A percentile compares a stretch with the other conserved stretches of the same genome.
phyloP scores from a whole-genome alignment of 2,329 filamentous ascomycete genomes.

The Pseudocercospora musae region DNA sequence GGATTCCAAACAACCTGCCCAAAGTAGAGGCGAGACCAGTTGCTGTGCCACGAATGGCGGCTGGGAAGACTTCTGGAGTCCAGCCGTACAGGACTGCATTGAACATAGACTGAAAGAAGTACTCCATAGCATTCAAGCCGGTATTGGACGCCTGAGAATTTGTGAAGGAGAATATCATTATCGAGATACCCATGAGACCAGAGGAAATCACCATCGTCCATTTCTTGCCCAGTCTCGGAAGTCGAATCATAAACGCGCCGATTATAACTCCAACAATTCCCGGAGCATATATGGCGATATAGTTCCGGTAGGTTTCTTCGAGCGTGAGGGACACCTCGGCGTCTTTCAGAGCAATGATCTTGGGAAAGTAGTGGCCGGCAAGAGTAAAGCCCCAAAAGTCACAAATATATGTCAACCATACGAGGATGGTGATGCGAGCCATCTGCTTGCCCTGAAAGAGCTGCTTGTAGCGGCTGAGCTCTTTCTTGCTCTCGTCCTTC shows the following conservation, averaged over 20 bases:
- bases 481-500: slow-evolving; percentile 38
- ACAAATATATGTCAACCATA: slow-evolving; percentile 52
- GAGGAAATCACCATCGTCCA: slow-evolving; percentile 46
- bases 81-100: slow-evolving; percentile 53
- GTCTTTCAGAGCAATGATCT: slow-evolving; percentile 53
- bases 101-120: slow-evolving; percentile 53
- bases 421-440: slow-evolving; percentile 46
- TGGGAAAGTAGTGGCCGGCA: slow-evolving; percentile 49
- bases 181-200: slow-evolving; percentile 43
- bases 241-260: slow-evolving; percentile 49
- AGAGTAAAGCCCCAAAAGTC: slow-evolving; percentile 52
- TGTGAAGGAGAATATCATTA: slow-evolving; percentile 46
- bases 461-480: slow-evolving; percentile 44
- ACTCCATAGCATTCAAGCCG: slow-evolving; percentile 51
- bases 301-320: slow-evolving; percentile 50
- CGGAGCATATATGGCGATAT: slow-evolving; percentile 54
- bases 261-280: slow-evolving; percentile 52
- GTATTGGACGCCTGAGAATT: slow-evolving; percentile 48
- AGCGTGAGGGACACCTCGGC: slow-evolving; percentile 45
- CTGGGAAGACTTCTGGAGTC: slow-evolving; percentile 52
- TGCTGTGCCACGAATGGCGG: slow-evolving; percentile 46
- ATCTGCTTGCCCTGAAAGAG: slow-evolving; percentile 45
- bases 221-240: slow-evolving; percentile 44
- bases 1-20: slow-evolving; percentile 57
- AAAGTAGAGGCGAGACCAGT: slow-evolving; percentile 58